Evolutionary conservation across 2,329 filamentous ascomycete species (phyloP), one percentile per base, ranked within the genome.

Genomic region (Ophiosphaerella herpotricha): DNA sequence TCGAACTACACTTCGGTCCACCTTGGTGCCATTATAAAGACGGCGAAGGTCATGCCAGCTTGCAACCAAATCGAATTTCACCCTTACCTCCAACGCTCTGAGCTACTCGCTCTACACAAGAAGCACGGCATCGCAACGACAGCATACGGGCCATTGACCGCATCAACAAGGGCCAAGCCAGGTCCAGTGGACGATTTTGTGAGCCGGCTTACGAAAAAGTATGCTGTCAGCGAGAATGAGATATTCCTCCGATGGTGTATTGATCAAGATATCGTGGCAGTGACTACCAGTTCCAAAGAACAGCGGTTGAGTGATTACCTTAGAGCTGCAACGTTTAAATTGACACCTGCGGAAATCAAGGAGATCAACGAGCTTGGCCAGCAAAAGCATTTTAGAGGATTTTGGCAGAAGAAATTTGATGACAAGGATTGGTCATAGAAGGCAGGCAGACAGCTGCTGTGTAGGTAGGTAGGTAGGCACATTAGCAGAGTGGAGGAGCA

Each of bases 31-130:
- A 78, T 82, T 16, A 71, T 83, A 44, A 78, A 78, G 46, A 77
- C 74, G 0, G 80, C 81, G n/a, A 79, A 74, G 34, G 76, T 85
- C 9, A 73, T 77, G 1, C 86, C 86, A 1, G 83, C 83, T 2
- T 80, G 82, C 59, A 88, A 89, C 72, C 86, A 89, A 73, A 84
- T 89, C 55, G 86, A 89, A 68, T 84, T 84, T 43, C 85, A 89
- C 68, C 85, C 86, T 2, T 87, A 86, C 61, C 77, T 89, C 9
- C 86, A 87, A 66, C 86, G 84, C 65, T 74, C 74, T 2, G 76
- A 81, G 14, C 73, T 89, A 24, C 70, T 86, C 7, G 74, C 79
- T 12, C 85, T 80, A 70, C 75, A 79, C 69, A 77, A 76, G 62
- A 60, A 75, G 49, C 68, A 79, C 61, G 73, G 73, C 36, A 80